Evolutionary conservation across 2,329 filamentous ascomycete species (phyloP).

Genomic region (Clarireedia monteithiana): DNA sequence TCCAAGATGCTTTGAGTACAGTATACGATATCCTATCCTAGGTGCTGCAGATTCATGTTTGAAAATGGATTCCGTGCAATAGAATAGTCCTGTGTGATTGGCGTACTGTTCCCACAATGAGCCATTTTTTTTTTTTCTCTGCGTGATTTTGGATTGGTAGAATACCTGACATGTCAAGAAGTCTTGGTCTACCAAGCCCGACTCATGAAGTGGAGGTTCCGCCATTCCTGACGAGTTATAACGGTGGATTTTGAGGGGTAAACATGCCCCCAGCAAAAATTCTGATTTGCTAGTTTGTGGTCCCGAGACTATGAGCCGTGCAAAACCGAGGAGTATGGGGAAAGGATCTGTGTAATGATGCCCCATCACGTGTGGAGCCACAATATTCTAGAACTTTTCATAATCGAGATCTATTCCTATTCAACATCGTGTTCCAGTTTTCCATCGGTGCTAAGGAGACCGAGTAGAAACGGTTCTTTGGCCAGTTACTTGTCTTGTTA

Average conservation of each 20-base stretch:
- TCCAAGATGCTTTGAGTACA: too few species aligned
- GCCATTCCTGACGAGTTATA: conserved; percentile 3
- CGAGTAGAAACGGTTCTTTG: conserved; percentile 3
- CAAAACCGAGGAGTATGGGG: not conserved
- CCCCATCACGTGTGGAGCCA: not conserved
- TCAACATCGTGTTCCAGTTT: not conserved
- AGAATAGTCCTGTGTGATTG: not conserved
- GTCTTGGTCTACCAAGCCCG: not conserved
- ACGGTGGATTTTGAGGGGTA: not conserved
- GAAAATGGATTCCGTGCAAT: not conserved
- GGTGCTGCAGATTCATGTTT: not conserved
- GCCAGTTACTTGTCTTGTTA: not conserved
- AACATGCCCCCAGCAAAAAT: not conserved
- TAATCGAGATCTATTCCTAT: conserved; percentile 1
- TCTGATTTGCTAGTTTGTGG: conserved; percentile 1
- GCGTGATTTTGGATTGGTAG: not conserved
- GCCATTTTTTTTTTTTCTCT: not conserved
- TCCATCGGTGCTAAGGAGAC: not conserved
- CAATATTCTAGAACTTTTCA: conserved; percentile 6
- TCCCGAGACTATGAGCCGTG: conserved; percentile 1
- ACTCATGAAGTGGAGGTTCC: not conserved
- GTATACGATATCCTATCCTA: not conserved
- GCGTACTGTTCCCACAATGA: not conserved
- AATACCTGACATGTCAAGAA: not conserved
- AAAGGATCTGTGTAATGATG: not conserved